These are phyloP conservation scores for Boehmeria nivea DNA, from an alignment of 306 rosid genomes.

Conservation along the genomic window DNA sequence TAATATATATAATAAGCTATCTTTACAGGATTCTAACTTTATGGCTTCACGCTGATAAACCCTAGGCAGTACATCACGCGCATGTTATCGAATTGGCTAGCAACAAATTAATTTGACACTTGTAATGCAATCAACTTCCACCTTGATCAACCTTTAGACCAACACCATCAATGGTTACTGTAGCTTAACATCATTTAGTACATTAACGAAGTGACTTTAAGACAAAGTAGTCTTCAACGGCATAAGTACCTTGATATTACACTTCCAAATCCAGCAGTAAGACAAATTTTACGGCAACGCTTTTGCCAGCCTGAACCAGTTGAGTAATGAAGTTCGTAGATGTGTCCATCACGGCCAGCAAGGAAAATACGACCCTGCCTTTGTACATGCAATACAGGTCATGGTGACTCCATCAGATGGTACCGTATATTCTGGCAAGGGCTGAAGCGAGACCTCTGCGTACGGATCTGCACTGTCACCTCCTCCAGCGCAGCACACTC, in stretches of 20 bases:
- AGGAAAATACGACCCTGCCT: constrained; percentile 86
- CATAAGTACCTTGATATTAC: constrained; percentile 72
- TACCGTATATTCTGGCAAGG: constrained; percentile 81
- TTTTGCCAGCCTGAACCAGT: constrained; percentile 94
- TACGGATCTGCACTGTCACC: constrained; percentile 78
- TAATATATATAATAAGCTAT: too few relatives aligned
- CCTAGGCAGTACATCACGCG: background rate
- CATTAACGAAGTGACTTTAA: background rate
- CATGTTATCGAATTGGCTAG: background rate
- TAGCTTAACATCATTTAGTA: background rate
- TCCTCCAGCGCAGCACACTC: constrained; percentile 91
- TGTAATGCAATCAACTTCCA: background rate
- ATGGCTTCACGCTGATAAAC: constrained; percentile 7
- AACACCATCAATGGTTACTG: too few relatives aligned
- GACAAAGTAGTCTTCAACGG: constrained; percentile 5
- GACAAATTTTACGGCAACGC: constrained; percentile 83
- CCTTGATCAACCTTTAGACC: constrained; percentile 3
- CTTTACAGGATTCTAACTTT: constrained; percentile 1
- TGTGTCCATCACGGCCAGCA: constrained; percentile 97
- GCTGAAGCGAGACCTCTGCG: constrained; percentile 85
- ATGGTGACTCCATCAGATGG: constrained; percentile 94
- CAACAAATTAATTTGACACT: background rate
- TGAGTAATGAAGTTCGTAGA: constrained; percentile 82
- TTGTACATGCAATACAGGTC: constrained; percentile 83
- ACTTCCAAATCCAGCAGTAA: constrained; percentile 91